Base-by-base conservation (phyloP, 2,329 filamentous ascomycete species). In the Berkeleyomyces rouxiae region DNA sequence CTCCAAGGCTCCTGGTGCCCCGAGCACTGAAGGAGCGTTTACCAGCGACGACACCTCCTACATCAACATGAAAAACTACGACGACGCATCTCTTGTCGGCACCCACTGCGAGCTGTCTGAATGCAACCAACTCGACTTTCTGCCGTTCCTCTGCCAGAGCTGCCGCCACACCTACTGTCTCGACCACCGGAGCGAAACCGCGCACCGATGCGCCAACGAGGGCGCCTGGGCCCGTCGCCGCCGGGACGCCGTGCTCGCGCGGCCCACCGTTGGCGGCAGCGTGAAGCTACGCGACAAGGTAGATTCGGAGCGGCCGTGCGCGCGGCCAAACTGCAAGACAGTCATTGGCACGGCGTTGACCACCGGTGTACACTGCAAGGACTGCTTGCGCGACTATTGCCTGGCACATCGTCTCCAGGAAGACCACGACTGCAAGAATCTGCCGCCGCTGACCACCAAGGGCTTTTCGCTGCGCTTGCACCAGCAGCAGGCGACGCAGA, bases 121-220 rank as follows among this genome's bases (percentile, higher is more conserved):
- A 78, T 99, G 93, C 79, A 87, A 91, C 72, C 88, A 93, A 71
- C 87, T 97, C 65, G 93, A 97, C 75, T 97, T 99, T 73, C 83
- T 99, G 3, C 93, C 93, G 3, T 97, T 97, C 74, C 81, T 84
- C 70, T 99, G 93, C 76, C 88, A 95, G 72, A 93, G 88, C 68
- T 99, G 93, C 76, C 81, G 73, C 67, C 81, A 82, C 64, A 92
- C 87, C 13, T 99, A 85, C 77, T 99, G 95, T 73, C 86, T 95
- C 67, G 92, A 97, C 71, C 93, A 99, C 78, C 88, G 92, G 62
- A 86, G 84, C 69, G 92, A 97, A 76, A 82, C 83, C 23, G 77
- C 88, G 0, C 95, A 99, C 76, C 81, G 83, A 70, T 86, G 83
- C 73, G 68, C 75, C 60, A 77, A 82, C 59, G 76, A 74, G 1